Evolutionary conservation across 345 rosid genomes (phyloP), one percentile per base, ranked within the genome.

Genomic region (Leavenworthia alabamica): DNA sequence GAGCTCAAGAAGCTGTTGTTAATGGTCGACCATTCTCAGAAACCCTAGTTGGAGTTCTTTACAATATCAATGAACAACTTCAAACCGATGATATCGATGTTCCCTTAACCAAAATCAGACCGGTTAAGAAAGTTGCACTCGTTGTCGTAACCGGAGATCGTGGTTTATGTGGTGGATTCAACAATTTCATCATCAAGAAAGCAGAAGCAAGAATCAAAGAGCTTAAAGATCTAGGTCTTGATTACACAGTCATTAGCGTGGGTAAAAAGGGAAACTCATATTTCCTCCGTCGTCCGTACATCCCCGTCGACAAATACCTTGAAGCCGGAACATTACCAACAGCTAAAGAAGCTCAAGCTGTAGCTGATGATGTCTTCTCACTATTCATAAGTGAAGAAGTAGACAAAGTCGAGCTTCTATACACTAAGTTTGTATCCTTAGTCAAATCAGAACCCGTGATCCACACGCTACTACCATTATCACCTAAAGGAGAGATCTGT

Each of bases 1-100:
- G 98, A 73, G 98, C 98, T 22, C 98, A 92, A 56, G 98, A 92
- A 73, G 96, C 96, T 10, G 95, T 92, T 12, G 95, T 92, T 29
- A 92, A 85, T 4, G 90, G 86, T 1, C 35, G 98, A 36, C 97
- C 98, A 7, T 92, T 92, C 78, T 89, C 95, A 0, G 95, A 92
- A 76, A 81, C 93, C 16, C 83, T 92, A 7, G 98, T 92, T 1
- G 98, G 81, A 41, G 93, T 92, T 48, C 94, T 92, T 11, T 92
- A 89, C 86, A 86, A 89, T 80, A 86, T 92, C 79, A 92, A 92
- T 41, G 95, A 89, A 47, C 96, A 89, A 79, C 87, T 92, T 62
- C 96, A 86, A 56, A 83, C 73, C 14, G 96, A 86, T 60, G 98
- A 92, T 48, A 9, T 92, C 15, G 98, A 92, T 50, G 81, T 68